Evolutionary conservation across 2,329 filamentous ascomycete genomes (phyloP).

Genomic region (Diaporthe australafricana): DNA sequence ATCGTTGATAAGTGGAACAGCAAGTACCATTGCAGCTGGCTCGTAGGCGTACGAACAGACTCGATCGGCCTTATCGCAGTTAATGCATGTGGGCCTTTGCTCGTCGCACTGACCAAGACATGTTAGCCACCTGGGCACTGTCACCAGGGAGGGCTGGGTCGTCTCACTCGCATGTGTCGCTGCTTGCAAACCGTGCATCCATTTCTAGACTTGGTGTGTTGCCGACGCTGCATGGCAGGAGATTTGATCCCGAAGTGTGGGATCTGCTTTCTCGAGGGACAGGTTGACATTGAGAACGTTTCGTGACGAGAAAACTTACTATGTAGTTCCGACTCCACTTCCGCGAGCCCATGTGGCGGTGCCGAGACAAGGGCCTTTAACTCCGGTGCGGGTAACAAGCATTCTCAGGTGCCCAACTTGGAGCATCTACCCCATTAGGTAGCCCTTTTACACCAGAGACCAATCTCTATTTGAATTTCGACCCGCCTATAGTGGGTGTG

Average conservation of each 20-base stretch:
- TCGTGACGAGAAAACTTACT: background rate
- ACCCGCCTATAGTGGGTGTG: too few relatives aligned
- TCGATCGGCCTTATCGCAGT: background rate
- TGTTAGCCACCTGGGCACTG: background rate
- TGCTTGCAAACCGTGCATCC: background rate
- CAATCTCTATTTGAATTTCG: too few relatives aligned
- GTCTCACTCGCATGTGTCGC: background rate
- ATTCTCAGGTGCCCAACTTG: too few relatives aligned
- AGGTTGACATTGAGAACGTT: background rate
- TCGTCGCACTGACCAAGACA: background rate
- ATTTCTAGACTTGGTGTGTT: background rate
- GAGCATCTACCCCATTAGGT: too few relatives aligned
- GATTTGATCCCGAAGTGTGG: background rate
- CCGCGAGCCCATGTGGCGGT: too few relatives aligned
- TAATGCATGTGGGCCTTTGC: background rate
- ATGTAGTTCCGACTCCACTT: too few relatives aligned
- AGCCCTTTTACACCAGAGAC: too few relatives aligned
- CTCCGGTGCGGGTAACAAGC: too few relatives aligned
- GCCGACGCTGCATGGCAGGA: background rate
- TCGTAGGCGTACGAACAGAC: background rate
- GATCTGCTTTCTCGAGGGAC: background rate
- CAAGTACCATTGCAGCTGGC: background rate
- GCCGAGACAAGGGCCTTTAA: too few relatives aligned
- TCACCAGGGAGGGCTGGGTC: background rate
- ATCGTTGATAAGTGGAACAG: too few relatives aligned